Evolutionary conservation across 352 stramenopile genomes (phyloP).

Genomic region (Phytopythium vexans): DNA sequence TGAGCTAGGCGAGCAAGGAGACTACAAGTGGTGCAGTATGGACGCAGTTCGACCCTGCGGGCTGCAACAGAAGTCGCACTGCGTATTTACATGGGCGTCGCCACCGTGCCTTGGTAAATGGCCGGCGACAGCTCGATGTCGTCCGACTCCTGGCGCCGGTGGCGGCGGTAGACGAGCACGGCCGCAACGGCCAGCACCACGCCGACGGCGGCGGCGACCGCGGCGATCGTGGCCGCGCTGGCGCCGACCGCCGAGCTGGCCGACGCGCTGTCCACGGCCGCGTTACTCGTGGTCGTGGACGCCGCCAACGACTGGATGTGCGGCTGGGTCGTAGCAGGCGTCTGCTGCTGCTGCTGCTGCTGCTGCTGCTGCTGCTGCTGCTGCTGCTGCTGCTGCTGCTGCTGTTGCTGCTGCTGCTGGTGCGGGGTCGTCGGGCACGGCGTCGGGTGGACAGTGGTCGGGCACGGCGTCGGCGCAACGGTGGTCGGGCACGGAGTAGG

Average conservation of each 20-base stretch:
- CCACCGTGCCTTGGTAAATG: neutral
- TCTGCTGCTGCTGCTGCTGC: neutral
- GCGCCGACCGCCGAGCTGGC: neutral
- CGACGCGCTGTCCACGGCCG: neutral
- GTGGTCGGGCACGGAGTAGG: conserved; percentile 2
- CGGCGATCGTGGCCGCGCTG: neutral
- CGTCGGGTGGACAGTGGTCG: neutral
- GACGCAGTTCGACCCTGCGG: too few relatives aligned
- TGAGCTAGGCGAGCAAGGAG: too few relatives aligned
- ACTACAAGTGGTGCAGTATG: too few relatives aligned
- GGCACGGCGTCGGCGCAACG: conserved; percentile 3
- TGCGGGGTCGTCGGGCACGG: conserved; percentile 5
- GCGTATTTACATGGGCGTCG: neutral
- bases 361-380: neutral
- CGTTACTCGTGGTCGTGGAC: neutral
- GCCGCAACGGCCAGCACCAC: conserved; percentile 3
- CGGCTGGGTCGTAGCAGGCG: neutral
- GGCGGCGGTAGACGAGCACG: conserved; percentile 1
- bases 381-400: neutral
- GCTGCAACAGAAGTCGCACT: too few relatives aligned
- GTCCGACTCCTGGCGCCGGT: neutral
- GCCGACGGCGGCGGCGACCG: neutral
- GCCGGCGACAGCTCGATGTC: neutral
- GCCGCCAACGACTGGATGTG: neutral
- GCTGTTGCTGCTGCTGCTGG: conserved; percentile 7